Percentiles rank a stretch among this genome's conserved stretches.
Evolutionary conservation across 768 basidiomycete species (phyloP).

Genomic region (Amanita muscaria): DNA sequence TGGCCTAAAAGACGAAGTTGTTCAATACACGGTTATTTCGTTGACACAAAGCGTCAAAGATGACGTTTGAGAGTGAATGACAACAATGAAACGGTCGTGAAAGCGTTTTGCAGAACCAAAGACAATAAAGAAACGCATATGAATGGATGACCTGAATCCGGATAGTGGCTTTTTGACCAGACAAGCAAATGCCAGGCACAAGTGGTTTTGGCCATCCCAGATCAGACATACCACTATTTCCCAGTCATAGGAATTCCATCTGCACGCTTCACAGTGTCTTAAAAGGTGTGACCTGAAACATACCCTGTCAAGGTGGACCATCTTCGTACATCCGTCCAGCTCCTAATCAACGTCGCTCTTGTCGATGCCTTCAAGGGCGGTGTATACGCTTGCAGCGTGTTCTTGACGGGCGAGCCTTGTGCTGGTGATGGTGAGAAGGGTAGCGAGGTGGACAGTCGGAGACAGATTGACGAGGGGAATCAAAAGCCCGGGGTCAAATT

Average conservation of each 20-base stretch:
- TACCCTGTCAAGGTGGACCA: conserved; percentile 6
- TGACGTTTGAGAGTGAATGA: background rate
- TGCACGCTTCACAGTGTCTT: background rate
- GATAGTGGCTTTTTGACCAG: too few relatives aligned
- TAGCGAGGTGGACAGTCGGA: background rate
- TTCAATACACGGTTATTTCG: background rate
- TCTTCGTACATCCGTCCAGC: conserved; percentile 1
- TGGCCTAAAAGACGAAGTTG: background rate
- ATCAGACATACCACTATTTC: too few relatives aligned
- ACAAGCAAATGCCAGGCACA: too few relatives aligned
- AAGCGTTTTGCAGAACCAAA: background rate
- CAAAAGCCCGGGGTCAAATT: conserved; percentile 7
- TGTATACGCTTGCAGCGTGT: background rate
- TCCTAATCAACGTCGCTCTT: background rate
- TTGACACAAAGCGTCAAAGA: conserved; percentile 1
- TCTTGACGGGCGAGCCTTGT: background rate
- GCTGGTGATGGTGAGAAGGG: background rate
- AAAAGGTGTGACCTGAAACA: background rate
- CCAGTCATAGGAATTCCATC: too few relatives aligned
- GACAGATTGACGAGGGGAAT: background rate
- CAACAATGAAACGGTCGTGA: conserved; percentile 1
- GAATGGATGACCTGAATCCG: background rate
- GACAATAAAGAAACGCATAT: conserved; percentile 3
- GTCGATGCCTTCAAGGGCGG: background rate
- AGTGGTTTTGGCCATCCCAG: too few relatives aligned